These are phyloP conservation scores for Solanum hybrid DNA, from an alignment of 305 asterid genomes.

Conservation along the genomic window DNA sequence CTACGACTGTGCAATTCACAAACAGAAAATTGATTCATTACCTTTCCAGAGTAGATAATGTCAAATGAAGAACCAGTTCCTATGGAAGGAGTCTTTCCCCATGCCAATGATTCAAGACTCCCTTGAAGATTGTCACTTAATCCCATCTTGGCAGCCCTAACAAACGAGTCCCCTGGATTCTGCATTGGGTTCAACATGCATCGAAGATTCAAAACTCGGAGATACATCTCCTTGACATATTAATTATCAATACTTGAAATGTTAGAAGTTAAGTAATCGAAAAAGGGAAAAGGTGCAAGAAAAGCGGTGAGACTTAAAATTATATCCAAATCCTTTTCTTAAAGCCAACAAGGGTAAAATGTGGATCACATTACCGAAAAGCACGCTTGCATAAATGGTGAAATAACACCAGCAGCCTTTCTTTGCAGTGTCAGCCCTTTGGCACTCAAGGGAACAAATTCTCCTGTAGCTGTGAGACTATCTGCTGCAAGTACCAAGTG, in stretches of 20 bases:
- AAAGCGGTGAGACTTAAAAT: neutral
- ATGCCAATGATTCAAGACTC: conserved; percentile 22
- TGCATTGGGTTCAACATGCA: conserved; percentile 13
- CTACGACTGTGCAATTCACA: neutral
- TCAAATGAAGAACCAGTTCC: conserved; percentile 33
- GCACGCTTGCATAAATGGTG: conserved; percentile 81
- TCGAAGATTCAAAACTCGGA: neutral
- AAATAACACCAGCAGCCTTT: conserved; percentile 39
- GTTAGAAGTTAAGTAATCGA: neutral
- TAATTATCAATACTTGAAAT: neutral
- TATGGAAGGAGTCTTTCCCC: conserved; percentile 31
- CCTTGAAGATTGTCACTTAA: conserved; percentile 25
- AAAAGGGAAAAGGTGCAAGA: conserved; percentile 42
- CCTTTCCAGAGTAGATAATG: conserved; percentile 42
- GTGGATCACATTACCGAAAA: conserved; percentile 38
- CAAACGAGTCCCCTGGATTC: conserved; percentile 23
- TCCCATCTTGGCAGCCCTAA: conserved; percentile 29
- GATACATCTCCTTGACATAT: neutral
- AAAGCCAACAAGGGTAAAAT: neutral
- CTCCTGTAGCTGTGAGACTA: conserved; percentile 71
- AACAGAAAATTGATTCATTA: conserved; percentile 2
- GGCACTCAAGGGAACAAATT: conserved; percentile 57
- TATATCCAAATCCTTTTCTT: neutral
- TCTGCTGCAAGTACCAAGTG: conserved; percentile 70
- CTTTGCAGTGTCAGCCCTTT: conserved; percentile 73